A percentile compares a stretch with the other conserved stretches of the same genome.
Conservation (phyloP, 306 rosid species). For the Abrus pulchellus region DNA sequence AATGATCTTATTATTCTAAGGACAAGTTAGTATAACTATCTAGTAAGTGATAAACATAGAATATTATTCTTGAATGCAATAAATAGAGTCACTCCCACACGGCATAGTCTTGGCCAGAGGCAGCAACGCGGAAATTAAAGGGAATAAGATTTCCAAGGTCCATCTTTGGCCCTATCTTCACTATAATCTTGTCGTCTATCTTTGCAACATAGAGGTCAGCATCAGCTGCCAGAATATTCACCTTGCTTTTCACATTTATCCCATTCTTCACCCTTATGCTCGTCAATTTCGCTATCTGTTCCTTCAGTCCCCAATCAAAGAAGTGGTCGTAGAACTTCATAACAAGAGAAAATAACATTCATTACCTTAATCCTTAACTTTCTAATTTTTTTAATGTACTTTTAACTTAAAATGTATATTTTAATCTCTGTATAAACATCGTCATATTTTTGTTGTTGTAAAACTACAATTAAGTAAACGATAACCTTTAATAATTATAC, state of each 20-base stretch:
- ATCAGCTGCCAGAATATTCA: constrained; percentile 69
- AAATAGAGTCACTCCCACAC: constrained; percentile 68
- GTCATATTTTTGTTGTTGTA: too few species aligned
- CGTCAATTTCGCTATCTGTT: constrained; percentile 54
- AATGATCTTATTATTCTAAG: not conserved
- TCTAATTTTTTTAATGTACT: too few species aligned
- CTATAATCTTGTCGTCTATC: constrained; percentile 67
- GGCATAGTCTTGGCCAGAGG: constrained; percentile 69
- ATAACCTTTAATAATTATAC: too few species aligned
- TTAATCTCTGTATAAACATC: too few species aligned
- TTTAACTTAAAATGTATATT: too few species aligned
- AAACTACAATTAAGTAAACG: too few species aligned
- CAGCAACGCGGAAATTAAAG: constrained; percentile 53
- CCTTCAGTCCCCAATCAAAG: constrained; percentile 77
- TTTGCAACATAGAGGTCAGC: constrained; percentile 69
- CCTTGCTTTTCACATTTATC: constrained; percentile 57
- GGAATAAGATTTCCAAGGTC: constrained; percentile 72
- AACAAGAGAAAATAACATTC: not conserved
- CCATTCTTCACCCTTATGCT: constrained; percentile 66
- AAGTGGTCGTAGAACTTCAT: constrained; percentile 88
- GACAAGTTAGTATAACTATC: not conserved
- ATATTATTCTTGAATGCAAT: not conserved
- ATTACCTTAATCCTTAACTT: too few species aligned
- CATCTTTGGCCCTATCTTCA: constrained; percentile 75
- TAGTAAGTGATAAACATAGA: not conserved